Conservation (phyloP, 768 basidiomycete genomes). For the Russula earlei region DNA sequence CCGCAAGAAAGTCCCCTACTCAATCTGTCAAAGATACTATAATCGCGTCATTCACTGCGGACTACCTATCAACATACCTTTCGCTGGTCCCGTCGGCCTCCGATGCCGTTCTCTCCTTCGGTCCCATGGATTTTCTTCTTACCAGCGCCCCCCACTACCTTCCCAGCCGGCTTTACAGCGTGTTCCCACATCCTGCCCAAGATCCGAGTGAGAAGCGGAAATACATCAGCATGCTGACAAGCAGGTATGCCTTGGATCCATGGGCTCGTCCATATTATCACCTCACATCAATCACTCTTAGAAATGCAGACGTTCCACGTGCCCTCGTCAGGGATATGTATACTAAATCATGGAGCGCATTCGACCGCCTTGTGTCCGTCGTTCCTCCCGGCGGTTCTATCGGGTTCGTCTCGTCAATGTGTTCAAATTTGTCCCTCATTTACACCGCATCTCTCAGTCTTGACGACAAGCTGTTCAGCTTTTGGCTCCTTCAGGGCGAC, state of each 20-base stretch:
- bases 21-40: slow-evolving; percentile 48
- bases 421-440: slow-evolving; percentile 2
- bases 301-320: slow-evolving; percentile 79
- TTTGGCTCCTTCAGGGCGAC: slow-evolving; percentile 80
- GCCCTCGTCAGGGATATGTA: slow-evolving; percentile 85
- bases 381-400: slow-evolving; percentile 88
- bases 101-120: slow-evolving; percentile 72
- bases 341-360: slow-evolving; percentile 88
- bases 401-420: slow-evolving; percentile 41
- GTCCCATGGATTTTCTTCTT: slow-evolving; percentile 71
- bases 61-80: slow-evolving; percentile 67
- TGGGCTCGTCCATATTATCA: background rate
- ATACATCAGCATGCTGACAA: slow-evolving; percentile 63
- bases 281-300: slow-evolving; percentile 23
- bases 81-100: slow-evolving; percentile 62
- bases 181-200: slow-evolving; percentile 78
- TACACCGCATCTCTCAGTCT: slow-evolving; percentile 37
- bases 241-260: slow-evolving; percentile 39
- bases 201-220: slow-evolving; percentile 62
- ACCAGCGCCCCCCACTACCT: slow-evolving; percentile 67
- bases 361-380: slow-evolving; percentile 79
- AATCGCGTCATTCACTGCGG: slow-evolving; percentile 68
- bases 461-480: slow-evolving; percentile 85
- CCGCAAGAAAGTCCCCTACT: background rate
- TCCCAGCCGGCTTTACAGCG: slow-evolving; percentile 62